phyloP scores from a whole-genome alignment of 1,139 yeast species.

The Lodderomyces theae region DNA sequence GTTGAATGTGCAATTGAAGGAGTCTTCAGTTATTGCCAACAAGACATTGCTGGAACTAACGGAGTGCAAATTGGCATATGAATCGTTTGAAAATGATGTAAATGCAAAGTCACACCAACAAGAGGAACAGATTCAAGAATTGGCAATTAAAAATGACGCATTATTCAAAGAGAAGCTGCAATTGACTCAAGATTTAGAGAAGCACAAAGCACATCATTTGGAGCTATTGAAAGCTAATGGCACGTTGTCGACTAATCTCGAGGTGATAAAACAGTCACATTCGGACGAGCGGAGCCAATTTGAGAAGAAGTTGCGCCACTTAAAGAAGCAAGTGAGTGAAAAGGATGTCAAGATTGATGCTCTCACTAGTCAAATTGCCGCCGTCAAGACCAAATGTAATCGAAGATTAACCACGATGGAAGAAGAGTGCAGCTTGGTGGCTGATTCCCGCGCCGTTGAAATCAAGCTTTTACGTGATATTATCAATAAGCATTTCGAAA shows the following conservation, averaged over 20 bases:
- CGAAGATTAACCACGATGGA: constrained; percentile 8
- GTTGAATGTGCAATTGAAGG: background rate
- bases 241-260: background rate
- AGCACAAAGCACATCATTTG: background rate
- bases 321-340: constrained; percentile 8
- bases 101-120: background rate
- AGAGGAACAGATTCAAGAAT: background rate
- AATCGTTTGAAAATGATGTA: constrained; percentile 2
- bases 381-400: constrained; percentile 8
- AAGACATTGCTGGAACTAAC: background rate
- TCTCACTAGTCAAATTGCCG: constrained; percentile 8
- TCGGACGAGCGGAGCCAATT: constrained; percentile 2
- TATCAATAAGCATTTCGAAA: constrained; percentile 7
- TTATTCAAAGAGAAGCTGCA: background rate
- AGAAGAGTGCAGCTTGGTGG: constrained; percentile 7
- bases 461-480: constrained; percentile 9
- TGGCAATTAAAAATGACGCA: background rate
- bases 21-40: too few relatives aligned
- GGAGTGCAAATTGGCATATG: background rate
- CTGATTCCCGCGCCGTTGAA: constrained; percentile 10
- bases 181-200: background rate
- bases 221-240: background rate
- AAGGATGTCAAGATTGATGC: constrained; percentile 7
- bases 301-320: constrained; percentile 7
- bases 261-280: background rate